Evolutionary conservation across 345 rosid species (phyloP), one percentile per base, ranked within the genome.

Genomic region (Bruguiera gymnorhiza): DNA sequence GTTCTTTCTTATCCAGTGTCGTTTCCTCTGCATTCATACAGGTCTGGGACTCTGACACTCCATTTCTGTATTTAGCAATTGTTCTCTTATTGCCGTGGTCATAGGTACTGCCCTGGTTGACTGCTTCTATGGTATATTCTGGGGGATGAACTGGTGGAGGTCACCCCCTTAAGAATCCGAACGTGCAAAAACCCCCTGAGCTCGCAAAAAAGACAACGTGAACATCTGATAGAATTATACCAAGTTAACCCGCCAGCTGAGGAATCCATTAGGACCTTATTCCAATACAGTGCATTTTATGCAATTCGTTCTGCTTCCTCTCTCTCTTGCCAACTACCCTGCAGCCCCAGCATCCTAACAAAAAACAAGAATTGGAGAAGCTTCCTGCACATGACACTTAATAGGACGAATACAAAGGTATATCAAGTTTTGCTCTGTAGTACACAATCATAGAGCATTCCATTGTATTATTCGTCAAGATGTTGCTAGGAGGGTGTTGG

Each of bases 111-210:
- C 96, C 82, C 83, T 91, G 39, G 97, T 91, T 6, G 98, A 91
- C 79, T 94, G 92, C 89, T 91, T 94, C 5, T 29, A 29, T 96
- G 91, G 76, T 91, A 94, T 75, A 91, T 94, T 72, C 93, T 86
- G 80, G 98, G 89, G 79, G 98, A 94, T 75, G 98, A 94, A 60
- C 78, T 94, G 63, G 98, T 94, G 79, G 98, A 91, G 86, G 92
- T 89, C 20, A 91, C 97, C 15, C 93, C 97, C 21, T 62, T 8
- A 3, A 85, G 91, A 73, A 83, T 94, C 80, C 67, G 96, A 63
- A 91, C 86, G 96, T 89, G 95, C 86, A 91, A 94, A 81, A 89
- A 86, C 76, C 96, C 97, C 3, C 31, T 2, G 89, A 94, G 82
- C 69, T 85, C 52, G 63, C 80, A 7, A 89, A 81, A 78, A 94